Evolutionary conservation across 805 yeast genomes (phyloP).

Genomic region (Tetrapisispora nanseiensis): DNA sequence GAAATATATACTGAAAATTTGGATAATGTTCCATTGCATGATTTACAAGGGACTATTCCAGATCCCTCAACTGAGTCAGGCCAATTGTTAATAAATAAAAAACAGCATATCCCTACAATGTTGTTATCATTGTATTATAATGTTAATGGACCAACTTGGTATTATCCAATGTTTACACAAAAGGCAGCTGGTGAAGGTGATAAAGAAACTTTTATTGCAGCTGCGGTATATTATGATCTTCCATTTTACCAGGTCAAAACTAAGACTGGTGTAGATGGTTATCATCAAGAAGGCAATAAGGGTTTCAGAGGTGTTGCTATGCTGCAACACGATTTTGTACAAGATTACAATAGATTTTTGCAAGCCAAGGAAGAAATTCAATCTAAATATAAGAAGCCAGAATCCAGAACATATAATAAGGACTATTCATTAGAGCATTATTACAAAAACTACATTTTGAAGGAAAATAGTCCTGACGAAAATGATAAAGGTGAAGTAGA

Average conservation of each 20-base stretch:
- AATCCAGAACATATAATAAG: constrained; percentile 8
- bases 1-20: constrained; percentile 19
- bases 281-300: constrained; percentile 21
- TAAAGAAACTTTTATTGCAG: constrained; percentile 63
- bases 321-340: constrained; percentile 65
- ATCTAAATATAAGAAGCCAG: constrained; percentile 6
- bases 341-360: constrained; percentile 36
- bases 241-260: constrained; percentile 40
- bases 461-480: constrained; percentile 3
- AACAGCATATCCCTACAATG: constrained; percentile 47
- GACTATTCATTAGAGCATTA: constrained; percentile 14
- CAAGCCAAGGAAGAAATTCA: constrained; percentile 14
- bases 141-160: constrained; percentile 55
- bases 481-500: constrained; percentile 11
- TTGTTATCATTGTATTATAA: constrained; percentile 58
- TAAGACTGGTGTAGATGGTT: constrained; percentile 33
- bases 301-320: constrained; percentile 60
- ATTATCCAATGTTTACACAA: constrained; percentile 63
- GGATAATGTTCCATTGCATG: constrained; percentile 40
- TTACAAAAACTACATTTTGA: constrained; percentile 11
- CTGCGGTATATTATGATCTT: constrained; percentile 40
- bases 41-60: constrained; percentile 54
- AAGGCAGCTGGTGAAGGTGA: constrained; percentile 80
- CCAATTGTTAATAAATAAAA: constrained; percentile 56
- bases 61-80: constrained; percentile 71